phyloP scores from a whole-genome alignment of 2,329 filamentous ascomycete species.

The Diplodia scrobiculata region DNA sequence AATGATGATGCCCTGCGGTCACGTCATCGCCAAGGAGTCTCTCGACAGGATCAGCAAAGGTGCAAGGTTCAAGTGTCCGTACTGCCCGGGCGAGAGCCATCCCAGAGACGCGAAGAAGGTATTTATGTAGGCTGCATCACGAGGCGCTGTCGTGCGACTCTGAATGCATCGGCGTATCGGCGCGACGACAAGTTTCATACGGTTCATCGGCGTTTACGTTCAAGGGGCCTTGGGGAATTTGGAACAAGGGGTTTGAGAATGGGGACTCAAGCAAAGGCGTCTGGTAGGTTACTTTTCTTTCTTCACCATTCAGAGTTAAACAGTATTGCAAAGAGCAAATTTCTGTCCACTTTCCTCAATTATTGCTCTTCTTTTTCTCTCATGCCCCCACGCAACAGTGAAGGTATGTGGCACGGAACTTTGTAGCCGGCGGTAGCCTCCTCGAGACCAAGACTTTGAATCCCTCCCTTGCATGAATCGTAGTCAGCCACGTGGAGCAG shows the following conservation, averaged over 20 bases:
- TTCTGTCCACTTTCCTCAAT: not conserved
- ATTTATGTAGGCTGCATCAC: constrained; percentile 56
- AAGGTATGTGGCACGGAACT: not conserved
- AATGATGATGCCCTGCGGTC: constrained; percentile 95
- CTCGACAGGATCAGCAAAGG: constrained; percentile 78
- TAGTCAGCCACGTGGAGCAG: not conserved
- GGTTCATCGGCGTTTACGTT: constrained; percentile 11
- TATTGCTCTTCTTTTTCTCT: not conserved
- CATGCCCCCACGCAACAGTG: not conserved
- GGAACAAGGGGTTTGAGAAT: constrained; percentile 1
- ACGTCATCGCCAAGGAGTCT: constrained; percentile 86
- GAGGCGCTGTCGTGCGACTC: constrained; percentile 11
- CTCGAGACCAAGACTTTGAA: not conserved
- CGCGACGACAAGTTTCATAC: constrained; percentile 14
- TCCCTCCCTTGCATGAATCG: not conserved
- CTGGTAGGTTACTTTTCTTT: constrained; percentile 15
- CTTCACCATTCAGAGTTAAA: constrained; percentile 5
- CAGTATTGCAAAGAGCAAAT: constrained; percentile 14
- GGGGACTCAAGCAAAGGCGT: not conserved
- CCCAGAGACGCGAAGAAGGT: constrained; percentile 75
- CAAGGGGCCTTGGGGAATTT: constrained; percentile 1
- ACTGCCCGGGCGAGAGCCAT: constrained; percentile 84
- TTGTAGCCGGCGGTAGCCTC: not conserved
- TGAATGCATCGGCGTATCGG: constrained; percentile 11
- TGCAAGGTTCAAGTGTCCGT: constrained; percentile 87